Conservation (phyloP, 2,329 filamentous ascomycete species). For the Camillea tinctor region DNA sequence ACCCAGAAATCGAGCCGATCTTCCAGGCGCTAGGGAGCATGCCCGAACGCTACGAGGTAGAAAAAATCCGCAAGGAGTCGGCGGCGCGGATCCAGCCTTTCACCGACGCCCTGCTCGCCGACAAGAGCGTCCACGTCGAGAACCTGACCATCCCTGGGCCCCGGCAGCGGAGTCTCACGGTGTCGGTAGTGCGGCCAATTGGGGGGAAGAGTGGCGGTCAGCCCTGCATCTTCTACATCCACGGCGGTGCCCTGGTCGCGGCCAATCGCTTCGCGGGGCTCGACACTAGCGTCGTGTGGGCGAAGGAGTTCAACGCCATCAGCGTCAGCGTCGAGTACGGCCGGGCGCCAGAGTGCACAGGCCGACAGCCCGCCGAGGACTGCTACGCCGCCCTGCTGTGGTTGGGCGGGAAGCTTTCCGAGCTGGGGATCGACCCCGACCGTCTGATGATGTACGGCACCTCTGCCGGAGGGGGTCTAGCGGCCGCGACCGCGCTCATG, state of each 20-base stretch:
- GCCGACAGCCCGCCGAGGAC: constrained; percentile 34
- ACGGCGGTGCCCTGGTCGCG: constrained; percentile 32
- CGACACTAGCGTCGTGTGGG: constrained; percentile 32
- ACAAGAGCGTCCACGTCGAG: constrained; percentile 28
- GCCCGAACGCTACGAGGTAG: constrained; percentile 28
- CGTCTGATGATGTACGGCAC: constrained; percentile 55
- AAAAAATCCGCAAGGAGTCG: constrained; percentile 28
- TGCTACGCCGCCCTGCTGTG: constrained; percentile 38
- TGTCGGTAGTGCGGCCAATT: constrained; percentile 27
- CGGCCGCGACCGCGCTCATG: constrained; percentile 52
- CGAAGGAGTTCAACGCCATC: constrained; percentile 29
- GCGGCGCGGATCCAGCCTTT: constrained; percentile 24
- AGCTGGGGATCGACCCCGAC: constrained; percentile 42
- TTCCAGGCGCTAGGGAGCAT: constrained; percentile 24
- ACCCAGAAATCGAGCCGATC: constrained; percentile 27
- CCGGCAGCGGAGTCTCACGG: constrained; percentile 19
- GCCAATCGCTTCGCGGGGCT: constrained; percentile 33
- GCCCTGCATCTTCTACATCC: constrained; percentile 33
- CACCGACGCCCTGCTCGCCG: constrained; percentile 27
- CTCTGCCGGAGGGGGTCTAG: constrained; percentile 57
- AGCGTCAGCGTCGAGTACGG: constrained; percentile 34
- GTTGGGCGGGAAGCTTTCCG: constrained; percentile 28
- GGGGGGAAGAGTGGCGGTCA: constrained; percentile 19
- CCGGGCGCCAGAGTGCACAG: constrained; percentile 31
- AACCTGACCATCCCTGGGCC: constrained; percentile 27